Base-by-base conservation (phyloP, 1,139 yeast genomes). In the Kodamaea suecica region DNA sequence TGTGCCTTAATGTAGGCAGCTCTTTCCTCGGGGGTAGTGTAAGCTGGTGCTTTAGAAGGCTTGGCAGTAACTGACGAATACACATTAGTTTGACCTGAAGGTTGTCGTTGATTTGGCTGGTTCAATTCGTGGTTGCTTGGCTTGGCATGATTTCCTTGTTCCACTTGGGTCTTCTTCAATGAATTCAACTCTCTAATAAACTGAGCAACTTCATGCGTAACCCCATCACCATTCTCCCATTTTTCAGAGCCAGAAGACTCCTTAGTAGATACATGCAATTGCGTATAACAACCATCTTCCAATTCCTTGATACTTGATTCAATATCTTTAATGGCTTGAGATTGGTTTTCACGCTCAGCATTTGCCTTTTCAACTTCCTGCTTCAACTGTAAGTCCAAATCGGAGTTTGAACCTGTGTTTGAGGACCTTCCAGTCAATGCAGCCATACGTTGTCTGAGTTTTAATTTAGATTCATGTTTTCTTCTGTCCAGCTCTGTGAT, bases 151-250 rank as follows among this genome's bases (percentile, higher is more conserved):
- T 9, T 27, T n/a, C 26, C 24, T 29, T 36, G n/a, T 27, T 27
- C 19, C 11, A 23, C 26, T 5, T 6, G 6, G 13, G 26, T 6
- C 6, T n/a, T 6, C 7, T 12, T 5, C 28, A 5, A 10, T 9
- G 28, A 4, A 17, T 25, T 25, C 17, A 86, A 64, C 25, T 73
- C 71, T 34, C 63, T 64, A 41, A 92, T 79, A 44, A 92, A 80
- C 15, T 68, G 69, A 39, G 73, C 73, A 26, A 88, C 94, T 32
- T 77, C 68, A 1, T 43, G 73, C 16, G 78, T 74, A 15, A 88
- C 78, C 17, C 94, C 95, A 39, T 80, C 66, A 10, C 96, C 97
- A 34, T 79, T 74, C 45, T 86, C 96, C 94, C 95, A 92, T 50
- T 84, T 82, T 17, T 77, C 70, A 29, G 75, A 71, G 7, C 83